A percentile compares a stretch with the other conserved stretches of the same genome.
Evolutionary conservation across 2,329 filamentous ascomycete species (phyloP).

Genomic region (Akanthomyces lecanii): DNA sequence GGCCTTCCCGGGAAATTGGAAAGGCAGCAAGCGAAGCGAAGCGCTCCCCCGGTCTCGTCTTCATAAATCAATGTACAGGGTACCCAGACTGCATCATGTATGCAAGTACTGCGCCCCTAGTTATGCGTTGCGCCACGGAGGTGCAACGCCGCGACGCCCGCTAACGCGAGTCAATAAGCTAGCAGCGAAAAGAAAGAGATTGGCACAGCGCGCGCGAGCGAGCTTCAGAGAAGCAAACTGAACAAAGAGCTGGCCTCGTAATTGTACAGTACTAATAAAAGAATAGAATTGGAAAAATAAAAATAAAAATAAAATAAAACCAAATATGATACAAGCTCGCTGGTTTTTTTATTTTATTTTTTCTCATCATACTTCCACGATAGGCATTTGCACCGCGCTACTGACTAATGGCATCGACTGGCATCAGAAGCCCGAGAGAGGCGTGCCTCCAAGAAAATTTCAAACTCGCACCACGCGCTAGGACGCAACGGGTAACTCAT

Average conservation of each 20-base stretch:
- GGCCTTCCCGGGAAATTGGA: not conserved
- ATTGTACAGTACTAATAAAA: too few relatives aligned
- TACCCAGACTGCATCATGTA: not conserved
- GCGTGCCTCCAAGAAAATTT: not conserved
- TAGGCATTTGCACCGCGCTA: not conserved
- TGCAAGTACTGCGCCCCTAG: not conserved
- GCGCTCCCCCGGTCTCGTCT: not conserved
- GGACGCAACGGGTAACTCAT: constrained; percentile 8
- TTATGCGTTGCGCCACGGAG: not conserved
- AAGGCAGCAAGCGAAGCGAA: constrained; percentile 3
- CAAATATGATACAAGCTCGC: too few relatives aligned
- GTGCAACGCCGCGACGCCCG: constrained; percentile 2
- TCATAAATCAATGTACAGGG: not conserved
- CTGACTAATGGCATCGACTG: too few relatives aligned
- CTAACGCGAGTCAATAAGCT: not conserved
- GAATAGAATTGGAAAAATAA: not conserved
- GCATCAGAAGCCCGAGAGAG: not conserved
- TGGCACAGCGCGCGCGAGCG: too few relatives aligned
- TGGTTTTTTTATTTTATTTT: not conserved
- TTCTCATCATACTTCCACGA: not conserved
- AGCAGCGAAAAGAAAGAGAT: too few relatives aligned
- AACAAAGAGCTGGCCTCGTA: too few relatives aligned
- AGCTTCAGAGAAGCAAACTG: too few relatives aligned
- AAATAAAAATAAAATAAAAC: not conserved
- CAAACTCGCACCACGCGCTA: constrained; percentile 11